Base-by-base conservation (phyloP, 306 rosid genomes). In the Inga laurina region DNA sequence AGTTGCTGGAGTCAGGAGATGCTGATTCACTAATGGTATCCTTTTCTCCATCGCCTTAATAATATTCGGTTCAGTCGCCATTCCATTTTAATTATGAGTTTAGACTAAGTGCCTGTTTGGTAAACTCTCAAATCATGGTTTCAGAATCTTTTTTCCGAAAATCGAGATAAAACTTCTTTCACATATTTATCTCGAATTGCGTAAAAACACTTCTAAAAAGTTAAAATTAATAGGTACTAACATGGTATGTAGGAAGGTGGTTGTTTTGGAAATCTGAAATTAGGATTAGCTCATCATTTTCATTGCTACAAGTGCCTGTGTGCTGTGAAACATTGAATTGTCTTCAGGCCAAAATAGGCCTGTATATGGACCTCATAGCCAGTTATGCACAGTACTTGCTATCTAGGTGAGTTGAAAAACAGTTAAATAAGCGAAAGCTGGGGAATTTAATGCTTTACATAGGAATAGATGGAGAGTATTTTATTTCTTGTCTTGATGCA, bases 1-100 rank as follows among this genome's bases (percentile, higher is more conserved):
- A 74, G 44, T 46, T 88, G 82, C 69, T 90, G 86, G 93, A 87
- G 85, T 81, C 89, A 1, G 89, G 96, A 84, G 72, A 16, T 46
- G 79, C 82, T 64, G 89, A 87, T 81, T 59, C 85, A 51, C 46
- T 86, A 34, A 35, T 69, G 88, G 96, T 90, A 81, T 74, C 34
- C 73, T 71, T 51, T 68, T 72, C 62, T 65, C 72, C 56, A 66
- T 80, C 41, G 64, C 85, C 54, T 24, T 15, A 68, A 62, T 75
- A 79, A 71, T 75, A 34, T 81, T 57, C 8, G 43, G 48, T 80
- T 78, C 34, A 77, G 9, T 68, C 4, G 13, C 57, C 35, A 4
- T 44, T 72, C 51, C 39, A 56, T 51, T 76, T 72, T 45, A 71
- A 44, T 59, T 41, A 14, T 41, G 19, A 69, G 57, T 70, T 70